Evolutionary conservation across 2,329 filamentous ascomycete genomes (phyloP).

Genomic region (Ophiostoma montium): DNA sequence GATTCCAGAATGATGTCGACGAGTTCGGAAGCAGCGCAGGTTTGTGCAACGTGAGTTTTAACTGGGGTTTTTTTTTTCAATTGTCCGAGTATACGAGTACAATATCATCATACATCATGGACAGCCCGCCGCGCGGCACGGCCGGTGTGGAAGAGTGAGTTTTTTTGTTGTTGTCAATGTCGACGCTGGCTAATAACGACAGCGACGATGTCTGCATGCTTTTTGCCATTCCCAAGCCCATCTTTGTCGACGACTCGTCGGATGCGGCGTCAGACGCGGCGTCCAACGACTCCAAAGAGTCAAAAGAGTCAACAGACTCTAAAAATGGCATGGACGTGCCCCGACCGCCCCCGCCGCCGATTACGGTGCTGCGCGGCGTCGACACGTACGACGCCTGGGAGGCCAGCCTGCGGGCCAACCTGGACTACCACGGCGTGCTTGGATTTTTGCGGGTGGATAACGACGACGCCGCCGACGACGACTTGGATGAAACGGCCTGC

Average conservation of each 20-base stretch:
- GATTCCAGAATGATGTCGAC: not conserved
- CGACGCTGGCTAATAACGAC: not conserved
- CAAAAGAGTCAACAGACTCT: too few relatives aligned
- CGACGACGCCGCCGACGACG: not conserved
- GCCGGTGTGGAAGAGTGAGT: not conserved
- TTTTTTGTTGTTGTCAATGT: not conserved
- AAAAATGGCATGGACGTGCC: too few relatives aligned
- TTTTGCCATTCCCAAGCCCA: not conserved
- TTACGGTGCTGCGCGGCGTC: slow-evolving; percentile 4
- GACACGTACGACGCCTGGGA: slow-evolving; percentile 9
- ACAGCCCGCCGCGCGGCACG: too few relatives aligned
- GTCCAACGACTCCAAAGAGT: not conserved
- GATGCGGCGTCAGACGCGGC: not conserved
- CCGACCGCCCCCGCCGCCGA: not conserved
- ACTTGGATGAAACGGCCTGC: too few relatives aligned
- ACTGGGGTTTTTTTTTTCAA: too few relatives aligned
- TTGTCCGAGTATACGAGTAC: too few relatives aligned
- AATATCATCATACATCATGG: too few relatives aligned
- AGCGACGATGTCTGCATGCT: not conserved
- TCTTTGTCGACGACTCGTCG: not conserved
- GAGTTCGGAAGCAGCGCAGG: too few relatives aligned
- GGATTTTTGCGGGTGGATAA: not conserved
- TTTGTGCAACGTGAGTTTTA: too few relatives aligned
- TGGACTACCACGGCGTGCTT: slow-evolving; percentile 6
- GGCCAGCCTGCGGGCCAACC: slow-evolving; percentile 2